Percentiles rank a stretch among this genome's conserved stretches.
phyloP scores from a whole-genome alignment of 2,329 filamentous ascomycete species.

The Ophiocordyceps camponoti-leonardi region DNA sequence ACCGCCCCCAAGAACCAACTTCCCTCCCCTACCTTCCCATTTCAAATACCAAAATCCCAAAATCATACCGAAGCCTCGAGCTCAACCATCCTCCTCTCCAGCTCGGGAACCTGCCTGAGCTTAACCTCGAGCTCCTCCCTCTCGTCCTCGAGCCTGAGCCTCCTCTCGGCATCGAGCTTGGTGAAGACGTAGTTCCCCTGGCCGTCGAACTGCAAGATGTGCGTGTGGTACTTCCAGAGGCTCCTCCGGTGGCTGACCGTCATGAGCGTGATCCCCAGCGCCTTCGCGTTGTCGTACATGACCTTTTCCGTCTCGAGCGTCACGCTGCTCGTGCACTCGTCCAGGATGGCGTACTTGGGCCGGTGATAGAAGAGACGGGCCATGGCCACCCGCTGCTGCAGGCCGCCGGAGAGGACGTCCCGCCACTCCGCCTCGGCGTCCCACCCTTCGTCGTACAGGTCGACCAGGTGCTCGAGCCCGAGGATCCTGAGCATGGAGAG shows the following conservation, averaged over 20 bases:
- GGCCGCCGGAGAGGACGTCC: constrained; percentile 76
- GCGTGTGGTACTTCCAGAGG: constrained; percentile 90
- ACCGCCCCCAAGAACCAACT: no score
- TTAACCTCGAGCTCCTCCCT: constrained; percentile 84
- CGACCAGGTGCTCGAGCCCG: constrained; percentile 68
- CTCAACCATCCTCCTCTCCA: constrained; percentile 72
- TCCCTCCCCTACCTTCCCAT: no score
- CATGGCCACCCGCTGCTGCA: constrained; percentile 96
- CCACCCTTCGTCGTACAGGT: constrained; percentile 62
- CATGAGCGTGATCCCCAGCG: constrained; percentile 84
- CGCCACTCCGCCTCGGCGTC: constrained; percentile 95
- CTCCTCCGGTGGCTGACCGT: constrained; percentile 84
- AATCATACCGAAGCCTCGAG: constrained; percentile 30
- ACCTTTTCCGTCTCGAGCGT: constrained; percentile 85
- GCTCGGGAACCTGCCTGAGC: constrained; percentile 70
- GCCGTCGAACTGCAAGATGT: constrained; percentile 92
- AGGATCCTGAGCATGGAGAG: constrained; percentile 60
- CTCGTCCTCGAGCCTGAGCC: constrained; percentile 82
- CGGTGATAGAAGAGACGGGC: constrained; percentile 86
- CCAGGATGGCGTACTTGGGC: constrained; percentile 84
- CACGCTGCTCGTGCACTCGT: constrained; percentile 93
- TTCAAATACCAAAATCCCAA: no score
- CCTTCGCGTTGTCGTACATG: constrained; percentile 96
- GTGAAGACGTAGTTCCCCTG: constrained; percentile 87
- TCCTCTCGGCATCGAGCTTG: constrained; percentile 68